Evolutionary conservation across 805 yeast genomes (phyloP).

Genomic region (Kluyveromyces aestuarii): DNA sequence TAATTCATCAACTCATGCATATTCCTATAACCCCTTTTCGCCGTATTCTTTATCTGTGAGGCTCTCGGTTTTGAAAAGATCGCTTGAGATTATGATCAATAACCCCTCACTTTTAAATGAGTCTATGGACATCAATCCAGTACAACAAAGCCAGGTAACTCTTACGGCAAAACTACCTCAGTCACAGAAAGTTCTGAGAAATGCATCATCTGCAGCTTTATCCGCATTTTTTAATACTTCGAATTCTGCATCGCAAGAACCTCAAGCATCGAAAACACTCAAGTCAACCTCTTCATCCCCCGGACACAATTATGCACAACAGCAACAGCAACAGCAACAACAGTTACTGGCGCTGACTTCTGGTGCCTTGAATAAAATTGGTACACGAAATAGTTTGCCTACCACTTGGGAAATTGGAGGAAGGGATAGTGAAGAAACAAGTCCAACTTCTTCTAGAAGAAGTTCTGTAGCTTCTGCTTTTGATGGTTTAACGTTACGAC

Average conservation of each 20-base stretch:
- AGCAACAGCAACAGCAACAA: neutral
- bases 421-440: neutral
- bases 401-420: slow-evolving; percentile 3
- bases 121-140: slow-evolving; percentile 4
- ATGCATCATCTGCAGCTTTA: slow-evolving; percentile 34
- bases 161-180: slow-evolving; percentile 12
- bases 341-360: neutral
- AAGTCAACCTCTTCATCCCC: neutral
- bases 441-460: slow-evolving; percentile 1
- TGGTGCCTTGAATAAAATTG: neutral
- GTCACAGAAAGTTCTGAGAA: slow-evolving; percentile 12
- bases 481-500: too few relatives aligned
- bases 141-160: slow-evolving; percentile 5
- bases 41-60: slow-evolving; percentile 74
- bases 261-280: neutral
- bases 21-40: slow-evolving; percentile 73
- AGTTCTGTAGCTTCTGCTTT: slow-evolving; percentile 1
- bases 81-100: slow-evolving; percentile 62
- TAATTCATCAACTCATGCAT: slow-evolving; percentile 73
- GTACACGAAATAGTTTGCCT: neutral
- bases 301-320: neutral
- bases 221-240: slow-evolving; percentile 26
- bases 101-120: slow-evolving; percentile 37
- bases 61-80: slow-evolving; percentile 62
- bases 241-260: neutral